Evolutionary conservation across 139 green algal species (phyloP).

Genomic region (Chlorella sp.): DNA sequence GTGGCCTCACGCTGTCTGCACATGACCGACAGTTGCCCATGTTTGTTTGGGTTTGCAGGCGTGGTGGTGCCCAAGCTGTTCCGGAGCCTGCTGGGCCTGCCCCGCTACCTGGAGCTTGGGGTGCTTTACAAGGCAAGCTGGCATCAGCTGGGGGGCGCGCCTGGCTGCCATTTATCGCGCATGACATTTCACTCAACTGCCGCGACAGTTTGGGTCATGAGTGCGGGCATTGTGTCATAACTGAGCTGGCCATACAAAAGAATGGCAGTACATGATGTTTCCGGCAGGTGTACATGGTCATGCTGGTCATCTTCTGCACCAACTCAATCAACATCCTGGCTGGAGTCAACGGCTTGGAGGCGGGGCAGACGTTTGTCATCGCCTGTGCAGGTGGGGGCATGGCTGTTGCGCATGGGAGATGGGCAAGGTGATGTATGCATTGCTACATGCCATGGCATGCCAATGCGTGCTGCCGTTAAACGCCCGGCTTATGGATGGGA

Average conservation of each 20-base stretch:
- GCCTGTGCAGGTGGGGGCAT: slow-evolving; percentile 49
- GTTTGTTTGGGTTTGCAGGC: slow-evolving; percentile 33
- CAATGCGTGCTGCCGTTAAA: too few species aligned
- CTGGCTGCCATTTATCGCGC: background rate
- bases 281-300: slow-evolving; percentile 88
- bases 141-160: background rate
- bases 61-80: slow-evolving; percentile 85
- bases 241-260: too few species aligned
- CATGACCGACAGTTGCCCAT: too few species aligned
- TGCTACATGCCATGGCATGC: too few species aligned
- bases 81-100: slow-evolving; percentile 40
- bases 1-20: background rate
- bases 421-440: background rate
- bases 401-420: background rate
- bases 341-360: slow-evolving; percentile 96
- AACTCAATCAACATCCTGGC: slow-evolving; percentile 99
- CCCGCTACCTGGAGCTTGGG: slow-evolving; percentile 81
- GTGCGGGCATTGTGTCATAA: too few species aligned
- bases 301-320: slow-evolving; percentile 95
- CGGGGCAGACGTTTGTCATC: slow-evolving; percentile 95
- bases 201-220: too few species aligned
- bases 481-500: background rate
- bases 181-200: too few species aligned
- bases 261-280: background rate
- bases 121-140: slow-evolving; percentile 78